phyloP scores from a whole-genome alignment of 1,139 yeast species.

The Protomyces macrosporus region DNA sequence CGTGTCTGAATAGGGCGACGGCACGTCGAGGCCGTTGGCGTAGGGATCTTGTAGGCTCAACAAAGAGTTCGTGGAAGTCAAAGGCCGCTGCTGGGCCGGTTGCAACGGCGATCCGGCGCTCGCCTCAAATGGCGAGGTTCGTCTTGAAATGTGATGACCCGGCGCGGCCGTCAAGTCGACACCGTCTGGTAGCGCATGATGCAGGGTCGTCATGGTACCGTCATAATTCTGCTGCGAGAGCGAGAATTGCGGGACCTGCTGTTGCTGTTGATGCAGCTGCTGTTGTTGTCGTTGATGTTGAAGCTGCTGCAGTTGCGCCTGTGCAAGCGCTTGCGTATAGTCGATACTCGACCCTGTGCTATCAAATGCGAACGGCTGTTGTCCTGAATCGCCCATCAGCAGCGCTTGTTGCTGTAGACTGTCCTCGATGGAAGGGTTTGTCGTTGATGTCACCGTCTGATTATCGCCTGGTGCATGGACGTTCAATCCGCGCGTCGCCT shows the following conservation, averaged over 20 bases:
- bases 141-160: neutral
- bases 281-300: neutral
- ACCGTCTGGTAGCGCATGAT: neutral
- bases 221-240: neutral
- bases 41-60: neutral
- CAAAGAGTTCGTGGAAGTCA: neutral
- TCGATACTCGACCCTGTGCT: neutral
- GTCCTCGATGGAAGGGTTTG: too few species aligned
- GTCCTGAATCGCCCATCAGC: neutral
- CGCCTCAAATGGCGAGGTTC: neutral
- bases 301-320: neutral
- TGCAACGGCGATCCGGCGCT: neutral
- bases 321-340: too few species aligned
- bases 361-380: too few species aligned
- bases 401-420: neutral
- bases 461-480: too few species aligned
- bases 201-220: neutral
- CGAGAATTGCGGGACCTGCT: neutral
- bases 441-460: too few species aligned
- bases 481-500: too few species aligned
- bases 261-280: neutral
- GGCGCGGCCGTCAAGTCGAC: neutral
- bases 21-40: constrained; percentile 7
- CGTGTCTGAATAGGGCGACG: constrained; percentile 17
- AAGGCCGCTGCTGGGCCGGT: neutral